These are phyloP conservation scores for Falciphora oryzae DNA, from an alignment of 2,329 filamentous ascomycete species.

Conservation along the genomic window DNA sequence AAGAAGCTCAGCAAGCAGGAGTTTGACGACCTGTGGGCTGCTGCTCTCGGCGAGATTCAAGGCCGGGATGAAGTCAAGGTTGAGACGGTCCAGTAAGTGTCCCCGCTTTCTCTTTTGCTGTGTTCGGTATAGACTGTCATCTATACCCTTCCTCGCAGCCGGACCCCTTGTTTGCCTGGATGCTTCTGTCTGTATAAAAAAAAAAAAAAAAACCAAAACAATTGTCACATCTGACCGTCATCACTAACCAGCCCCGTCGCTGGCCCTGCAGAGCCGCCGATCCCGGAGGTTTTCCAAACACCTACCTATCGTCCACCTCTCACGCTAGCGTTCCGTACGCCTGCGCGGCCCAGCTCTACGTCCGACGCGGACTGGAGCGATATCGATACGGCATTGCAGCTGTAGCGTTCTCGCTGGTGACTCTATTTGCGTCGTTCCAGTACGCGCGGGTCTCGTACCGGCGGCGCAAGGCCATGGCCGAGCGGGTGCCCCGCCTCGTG, in stretches of 20 bases:
- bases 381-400: conserved; percentile 79
- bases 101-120: conserved; percentile 18
- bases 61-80: conserved; percentile 55
- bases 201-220: not conserved
- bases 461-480: conserved; percentile 57
- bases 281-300: conserved; percentile 55
- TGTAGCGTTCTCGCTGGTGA: conserved; percentile 45
- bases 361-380: conserved; percentile 76
- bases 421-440: conserved; percentile 27
- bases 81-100: conserved; percentile 20
- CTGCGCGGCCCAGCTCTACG: conserved; percentile 72
- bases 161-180: conserved; percentile 14
- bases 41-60: conserved; percentile 67
- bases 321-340: conserved; percentile 85
- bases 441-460: conserved; percentile 63
- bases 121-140: conserved; percentile 10
- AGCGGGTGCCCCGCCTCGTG: conserved; percentile 76
- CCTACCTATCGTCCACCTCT: conserved; percentile 74
- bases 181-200: no score
- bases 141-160: conserved; percentile 15
- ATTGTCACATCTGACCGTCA: conserved; percentile 28
- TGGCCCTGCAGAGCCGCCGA: conserved; percentile 65
- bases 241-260: conserved; percentile 83
- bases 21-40: conserved; percentile 82
- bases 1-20: conserved; percentile 81